Percentiles rank a stretch among this genome's conserved stretches.
phyloP scores from a whole-genome alignment of 202 grass and related monocot genomes.

The Carex arenaria region DNA sequence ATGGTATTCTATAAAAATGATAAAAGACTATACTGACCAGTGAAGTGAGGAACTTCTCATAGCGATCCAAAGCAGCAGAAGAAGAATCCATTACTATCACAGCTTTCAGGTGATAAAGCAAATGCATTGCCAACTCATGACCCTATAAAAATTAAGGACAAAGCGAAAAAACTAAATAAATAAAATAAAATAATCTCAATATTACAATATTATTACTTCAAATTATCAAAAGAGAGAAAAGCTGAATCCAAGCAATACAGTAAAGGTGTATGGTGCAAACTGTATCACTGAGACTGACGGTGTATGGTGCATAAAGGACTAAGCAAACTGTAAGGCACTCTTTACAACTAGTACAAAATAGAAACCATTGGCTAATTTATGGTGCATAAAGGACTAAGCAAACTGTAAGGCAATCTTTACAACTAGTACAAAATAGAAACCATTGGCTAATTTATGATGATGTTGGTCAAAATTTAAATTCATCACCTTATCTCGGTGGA shows the following conservation, averaged over 20 bases:
- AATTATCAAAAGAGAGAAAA: background rate
- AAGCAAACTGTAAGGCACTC: background rate
- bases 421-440: background rate
- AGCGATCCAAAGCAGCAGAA: slow-evolving; percentile 41
- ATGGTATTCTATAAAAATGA: slow-evolving; percentile 20
- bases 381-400: background rate
- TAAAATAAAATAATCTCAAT: background rate
- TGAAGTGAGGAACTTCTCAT: slow-evolving; percentile 91
- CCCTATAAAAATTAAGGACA: slow-evolving; percentile 44
- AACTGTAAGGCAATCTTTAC: background rate
- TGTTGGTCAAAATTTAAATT: background rate
- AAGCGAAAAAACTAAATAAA: background rate
- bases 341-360: background rate
- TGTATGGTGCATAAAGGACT: background rate
- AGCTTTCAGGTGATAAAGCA: slow-evolving; percentile 72
- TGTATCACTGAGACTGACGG: background rate
- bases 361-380: background rate
- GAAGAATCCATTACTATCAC: slow-evolving; percentile 40
- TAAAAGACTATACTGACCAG: slow-evolving; percentile 56
- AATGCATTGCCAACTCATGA: slow-evolving; percentile 86
- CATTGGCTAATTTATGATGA: background rate
- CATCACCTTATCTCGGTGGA: slow-evolving; percentile 77
- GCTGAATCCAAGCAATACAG: background rate
- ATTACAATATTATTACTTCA: background rate
- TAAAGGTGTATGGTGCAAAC: background rate